phyloP scores from a whole-genome alignment of 2,329 filamentous ascomycete genomes.

The Apiospora pterosperma region DNA sequence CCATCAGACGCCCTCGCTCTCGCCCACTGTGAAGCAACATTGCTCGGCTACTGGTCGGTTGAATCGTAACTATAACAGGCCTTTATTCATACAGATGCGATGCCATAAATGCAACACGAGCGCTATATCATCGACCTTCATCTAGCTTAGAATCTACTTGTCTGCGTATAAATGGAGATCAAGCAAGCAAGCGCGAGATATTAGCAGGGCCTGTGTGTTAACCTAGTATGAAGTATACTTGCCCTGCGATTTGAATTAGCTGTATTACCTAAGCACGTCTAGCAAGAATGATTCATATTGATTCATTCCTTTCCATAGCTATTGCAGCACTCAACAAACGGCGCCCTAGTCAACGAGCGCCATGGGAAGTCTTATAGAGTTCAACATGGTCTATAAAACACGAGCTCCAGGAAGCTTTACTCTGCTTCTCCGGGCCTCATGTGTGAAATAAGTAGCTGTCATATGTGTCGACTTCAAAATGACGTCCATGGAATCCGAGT shows the following conservation, averaged over 20 bases:
- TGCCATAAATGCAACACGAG: too few relatives aligned
- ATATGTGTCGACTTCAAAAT: conserved; percentile 22
- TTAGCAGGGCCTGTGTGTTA: too few relatives aligned
- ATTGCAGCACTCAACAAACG: neutral
- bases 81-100: too few relatives aligned
- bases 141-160: too few relatives aligned
- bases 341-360: neutral
- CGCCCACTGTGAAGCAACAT: neutral
- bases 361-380: neutral
- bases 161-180: too few relatives aligned
- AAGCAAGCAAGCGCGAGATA: too few relatives aligned
- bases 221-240: too few relatives aligned
- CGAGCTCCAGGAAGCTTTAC: too few relatives aligned
- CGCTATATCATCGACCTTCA: too few relatives aligned
- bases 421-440: neutral
- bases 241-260: neutral
- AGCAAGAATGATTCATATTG: neutral
- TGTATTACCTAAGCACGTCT: neutral
- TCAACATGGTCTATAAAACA: neutral
- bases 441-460: neutral
- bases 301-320: neutral
- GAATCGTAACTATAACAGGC: too few relatives aligned
- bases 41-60: neutral
- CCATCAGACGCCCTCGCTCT: neutral
- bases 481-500: conserved; percentile 48